These are phyloP conservation scores for Diaporthe humulicola DNA, from an alignment of 2,329 filamentous ascomycete genomes.

Conservation along the genomic window DNA sequence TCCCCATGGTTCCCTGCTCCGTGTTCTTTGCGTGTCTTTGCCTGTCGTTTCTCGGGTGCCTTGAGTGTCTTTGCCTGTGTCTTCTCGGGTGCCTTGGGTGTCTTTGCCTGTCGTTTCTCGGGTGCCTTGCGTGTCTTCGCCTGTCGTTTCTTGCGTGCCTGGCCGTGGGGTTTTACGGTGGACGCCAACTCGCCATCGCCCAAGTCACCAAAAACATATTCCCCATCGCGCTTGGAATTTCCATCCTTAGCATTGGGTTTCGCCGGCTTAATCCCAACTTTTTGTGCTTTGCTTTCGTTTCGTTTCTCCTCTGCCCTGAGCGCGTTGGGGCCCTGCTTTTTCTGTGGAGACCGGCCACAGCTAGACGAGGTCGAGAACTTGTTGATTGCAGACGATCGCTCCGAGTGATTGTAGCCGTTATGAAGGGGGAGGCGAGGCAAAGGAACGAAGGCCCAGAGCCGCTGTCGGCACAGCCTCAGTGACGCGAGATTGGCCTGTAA, in stretches of 20 bases:
- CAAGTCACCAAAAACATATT: not conserved
- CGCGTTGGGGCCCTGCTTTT: not conserved
- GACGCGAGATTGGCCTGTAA: slow-evolving; percentile 14
- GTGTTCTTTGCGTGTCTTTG: too few species aligned
- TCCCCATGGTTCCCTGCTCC: too few species aligned
- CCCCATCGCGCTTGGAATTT: not conserved
- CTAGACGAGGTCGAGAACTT: not conserved
- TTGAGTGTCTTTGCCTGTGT: too few species aligned
- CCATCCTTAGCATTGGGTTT: not conserved
- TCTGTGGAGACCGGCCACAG: too few species aligned
- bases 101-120: too few species aligned
- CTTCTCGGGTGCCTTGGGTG: too few species aligned
- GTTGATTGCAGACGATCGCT: not conserved
- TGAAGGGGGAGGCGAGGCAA: not conserved
- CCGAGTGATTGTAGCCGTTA: not conserved
- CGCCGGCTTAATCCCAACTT: not conserved
- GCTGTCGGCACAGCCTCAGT: not conserved
- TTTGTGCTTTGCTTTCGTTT: not conserved
- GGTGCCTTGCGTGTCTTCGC: too few species aligned
- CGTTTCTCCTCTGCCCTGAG: not conserved
- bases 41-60: too few species aligned
- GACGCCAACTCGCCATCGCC: not conserved
- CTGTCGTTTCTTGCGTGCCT: too few species aligned
- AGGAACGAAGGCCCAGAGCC: not conserved
- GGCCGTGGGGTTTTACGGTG: too few species aligned